Evolutionary conservation across 192 early-diverging fungal genomes (phyloP), one percentile per base, ranked within the genome.

Genomic region (Coemansia sp.): DNA sequence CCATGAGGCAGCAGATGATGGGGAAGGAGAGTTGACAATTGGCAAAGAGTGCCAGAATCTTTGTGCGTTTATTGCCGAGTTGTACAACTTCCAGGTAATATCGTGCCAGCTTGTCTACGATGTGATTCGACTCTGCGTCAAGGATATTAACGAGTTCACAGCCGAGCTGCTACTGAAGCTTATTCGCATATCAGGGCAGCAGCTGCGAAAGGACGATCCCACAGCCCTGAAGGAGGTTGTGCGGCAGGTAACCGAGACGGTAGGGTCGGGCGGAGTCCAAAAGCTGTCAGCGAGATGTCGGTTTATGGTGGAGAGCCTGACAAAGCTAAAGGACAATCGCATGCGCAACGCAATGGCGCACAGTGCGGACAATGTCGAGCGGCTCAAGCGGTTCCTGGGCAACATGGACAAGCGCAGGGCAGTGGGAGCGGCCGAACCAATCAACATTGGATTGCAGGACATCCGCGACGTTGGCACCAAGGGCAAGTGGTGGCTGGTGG

Each of bases 401-500:
- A 87, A 88, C 63, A 68, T 96, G 57, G 76, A 76, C 59, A 87
- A 82, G 75, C 70, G 71, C 53, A 74, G 74, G 36, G 23, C 79
- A 14, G 79, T 76, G 19, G 68, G 74, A 36, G 64, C 63, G 1
- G 79, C 72, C 2, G 95, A 97, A 66, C 84, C 95, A 0, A 87
- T 99, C 36, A 85, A 95, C 56, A 92, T 94, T 5, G 85, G 87
- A 31, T 71, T 99, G 51, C 82, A 88, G 10, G 97, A 99, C 64
- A 96, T 99, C 68, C 84, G 84, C 50, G 80, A 86, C 10, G 79
- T 93, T 31, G 86, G 88, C 20, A 91, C 90, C 10, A 93, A 93
- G 66, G 95, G 95, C 71, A 95, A 94, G 75, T 99, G 97, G 97
- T 99, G 97, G 97, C 83, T 98, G 24, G 92, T 97, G 7, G 97